phyloP scores from a whole-genome alignment of 345 rosid species.

The Salix purpurea region DNA sequence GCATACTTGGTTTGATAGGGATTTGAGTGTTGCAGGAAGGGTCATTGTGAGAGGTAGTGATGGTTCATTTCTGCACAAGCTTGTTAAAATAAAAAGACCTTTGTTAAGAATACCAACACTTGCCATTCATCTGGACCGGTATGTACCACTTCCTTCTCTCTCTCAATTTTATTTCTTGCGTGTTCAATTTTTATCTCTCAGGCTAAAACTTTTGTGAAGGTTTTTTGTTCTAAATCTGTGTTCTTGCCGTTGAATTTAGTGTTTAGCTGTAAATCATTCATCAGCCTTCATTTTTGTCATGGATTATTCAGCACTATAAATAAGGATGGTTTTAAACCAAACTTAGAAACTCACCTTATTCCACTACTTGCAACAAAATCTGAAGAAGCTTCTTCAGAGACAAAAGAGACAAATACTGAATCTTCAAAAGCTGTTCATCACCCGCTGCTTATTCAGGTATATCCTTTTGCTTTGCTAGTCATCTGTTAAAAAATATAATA shows the following conservation, averaged over 20 bases:
- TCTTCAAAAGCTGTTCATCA: conserved; percentile 62
- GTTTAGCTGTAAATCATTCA: background rate
- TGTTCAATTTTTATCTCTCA: background rate
- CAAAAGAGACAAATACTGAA: conserved; percentile 42
- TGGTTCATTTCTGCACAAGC: conserved; percentile 72
- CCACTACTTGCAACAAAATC: conserved; percentile 68
- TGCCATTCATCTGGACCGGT: conserved; percentile 95
- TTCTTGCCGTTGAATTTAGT: background rate
- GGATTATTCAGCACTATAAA: conserved; percentile 71
- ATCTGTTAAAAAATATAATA: background rate
- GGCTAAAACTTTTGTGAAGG: background rate
- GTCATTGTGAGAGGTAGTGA: conserved; percentile 61
- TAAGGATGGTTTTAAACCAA: conserved; percentile 89
- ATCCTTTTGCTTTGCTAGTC: conserved; percentile 1
- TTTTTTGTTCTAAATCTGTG: background rate
- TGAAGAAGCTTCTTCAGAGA: conserved; percentile 44
- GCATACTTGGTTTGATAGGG: conserved; percentile 99
- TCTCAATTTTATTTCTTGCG: background rate
- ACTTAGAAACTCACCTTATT: conserved; percentile 79
- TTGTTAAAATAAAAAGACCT: conserved; percentile 80
- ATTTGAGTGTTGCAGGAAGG: conserved; percentile 93
- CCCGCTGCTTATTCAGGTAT: conserved; percentile 86
- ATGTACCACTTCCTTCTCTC: conserved; percentile 8
- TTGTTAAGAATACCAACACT: conserved; percentile 78
- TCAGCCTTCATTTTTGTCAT: conserved; percentile 3